Evolutionary conservation across 176 grass and related monocot genomes (phyloP).

Genomic region (Aechmea fasciata): DNA sequence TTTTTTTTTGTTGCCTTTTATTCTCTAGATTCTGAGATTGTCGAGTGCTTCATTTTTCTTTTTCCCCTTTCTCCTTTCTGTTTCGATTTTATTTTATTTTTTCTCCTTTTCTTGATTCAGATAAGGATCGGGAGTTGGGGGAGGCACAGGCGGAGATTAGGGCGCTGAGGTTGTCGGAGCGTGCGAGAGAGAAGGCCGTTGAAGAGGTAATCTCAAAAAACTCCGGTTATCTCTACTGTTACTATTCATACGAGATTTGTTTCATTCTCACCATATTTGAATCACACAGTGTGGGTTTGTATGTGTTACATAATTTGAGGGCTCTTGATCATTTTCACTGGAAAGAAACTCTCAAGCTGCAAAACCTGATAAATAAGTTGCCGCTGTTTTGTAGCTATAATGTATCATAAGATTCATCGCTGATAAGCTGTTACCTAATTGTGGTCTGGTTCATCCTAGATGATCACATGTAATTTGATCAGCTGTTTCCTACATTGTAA

Average conservation of each 20-base stretch:
- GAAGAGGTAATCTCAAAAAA: slow-evolving; percentile 56
- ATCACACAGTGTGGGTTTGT: not conserved
- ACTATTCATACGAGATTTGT: not conserved
- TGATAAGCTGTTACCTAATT: no score
- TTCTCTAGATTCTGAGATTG: not conserved
- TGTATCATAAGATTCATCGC: no score
- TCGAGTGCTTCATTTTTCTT: not conserved
- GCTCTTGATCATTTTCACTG: no score
- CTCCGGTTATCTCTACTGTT: slow-evolving; percentile 7
- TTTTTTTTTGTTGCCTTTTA: not conserved
- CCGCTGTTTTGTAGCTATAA: no score
- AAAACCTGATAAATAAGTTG: no score
- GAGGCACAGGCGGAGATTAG: slow-evolving; percentile 92
- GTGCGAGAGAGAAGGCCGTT: slow-evolving; percentile 96
- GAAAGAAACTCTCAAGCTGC: no score
- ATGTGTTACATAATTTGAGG: no score
- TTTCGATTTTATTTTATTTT: not conserved
- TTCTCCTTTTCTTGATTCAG: slow-evolving; percentile 21
- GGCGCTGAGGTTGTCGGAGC: slow-evolving; percentile 79
- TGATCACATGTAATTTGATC: no score
- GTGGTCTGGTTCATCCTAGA: no score
- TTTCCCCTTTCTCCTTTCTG: slow-evolving; percentile 1
- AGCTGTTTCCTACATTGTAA: no score
- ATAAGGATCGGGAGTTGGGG: slow-evolving; percentile 86
- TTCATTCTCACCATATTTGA: not conserved